Evolutionary conservation across 345 rosid genomes (phyloP), one percentile per base, ranked within the genome.

Genomic region (Arabis hirsuta): DNA sequence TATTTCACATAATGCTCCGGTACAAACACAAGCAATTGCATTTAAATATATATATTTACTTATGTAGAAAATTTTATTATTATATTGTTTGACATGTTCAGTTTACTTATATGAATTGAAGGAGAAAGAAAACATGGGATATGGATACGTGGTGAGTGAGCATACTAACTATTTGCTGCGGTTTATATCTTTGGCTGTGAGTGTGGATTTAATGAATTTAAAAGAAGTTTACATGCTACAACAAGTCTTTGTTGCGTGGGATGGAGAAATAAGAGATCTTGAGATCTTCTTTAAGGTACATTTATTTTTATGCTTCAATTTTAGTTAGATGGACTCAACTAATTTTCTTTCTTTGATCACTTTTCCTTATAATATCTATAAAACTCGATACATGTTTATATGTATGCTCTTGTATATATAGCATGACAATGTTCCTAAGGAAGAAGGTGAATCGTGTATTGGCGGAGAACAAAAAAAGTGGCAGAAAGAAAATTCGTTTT

Each of bases 281-380:
- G 11, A 51, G n/a, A 61, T 71, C 14, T 29, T 29, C 3, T 71
- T 71, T 19, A 52, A 61, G 76, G 74, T 71, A 60, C 36, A 36
- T 31, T 12, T 32, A 19, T 55, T 55, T 22, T 56, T 38, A 38
- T 26, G n/a, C 38, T 48, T 50, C 7, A 19, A 1, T 9, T 34
- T 32, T 31, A 41, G 12, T 19, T 41, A 11, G 20, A 41, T 61
- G 14, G 4, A 48, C 31, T 56, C 22, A n/a, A 47, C 36, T 16
- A 9, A 0, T 45, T 56, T 20, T 46, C 26, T 48, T 8, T 48
- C 22, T 6, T 46, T 55, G 12, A 55, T 67, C 43, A 29, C 19
- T 36, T 22, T 26, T 14, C 41, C 3, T 36, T 36, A 8, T 36
- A 36, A 36, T 36, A 36, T 36, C 41, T 36, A 36, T 36, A 36